Evolutionary conservation across 331 rosid genomes (phyloP).

Genomic region (Quercus tomentella): DNA sequence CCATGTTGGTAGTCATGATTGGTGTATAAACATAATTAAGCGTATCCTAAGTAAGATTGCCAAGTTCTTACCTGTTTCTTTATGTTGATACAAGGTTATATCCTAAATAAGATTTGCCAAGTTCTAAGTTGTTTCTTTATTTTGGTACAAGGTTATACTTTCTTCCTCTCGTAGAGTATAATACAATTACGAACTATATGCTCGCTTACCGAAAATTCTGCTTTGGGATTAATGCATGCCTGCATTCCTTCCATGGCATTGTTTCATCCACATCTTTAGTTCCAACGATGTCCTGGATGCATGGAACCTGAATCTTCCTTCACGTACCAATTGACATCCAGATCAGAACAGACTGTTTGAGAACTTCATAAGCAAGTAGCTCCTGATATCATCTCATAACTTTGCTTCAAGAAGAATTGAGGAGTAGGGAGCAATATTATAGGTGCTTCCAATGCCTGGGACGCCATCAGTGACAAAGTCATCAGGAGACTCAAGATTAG

Average conservation of each 20-base stretch:
- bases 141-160: not conserved
- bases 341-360: not conserved
- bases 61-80: not conserved
- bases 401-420: slow-evolving; percentile 86
- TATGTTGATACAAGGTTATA: not conserved
- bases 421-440: slow-evolving; percentile 73
- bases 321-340: not conserved
- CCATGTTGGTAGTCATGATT: not conserved
- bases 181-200: not conserved
- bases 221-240: not conserved
- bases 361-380: slow-evolving; percentile 12
- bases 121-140: not conserved
- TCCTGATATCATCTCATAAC: slow-evolving; percentile 30
- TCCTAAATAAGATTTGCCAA: not conserved
- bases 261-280: slow-evolving; percentile 4
- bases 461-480: slow-evolving; percentile 69
- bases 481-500: slow-evolving; percentile 65
- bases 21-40: not conserved
- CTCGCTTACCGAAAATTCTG: not conserved
- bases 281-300: slow-evolving; percentile 5
- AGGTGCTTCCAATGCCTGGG: slow-evolving; percentile 41
- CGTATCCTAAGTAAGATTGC: too few relatives aligned
- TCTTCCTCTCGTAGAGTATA: not conserved
- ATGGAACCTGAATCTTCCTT: slow-evolving; percentile 10
- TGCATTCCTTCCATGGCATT: not conserved